A percentile compares a stretch with the other conserved stretches of the same genome.
Evolutionary conservation across 2,329 filamentous ascomycete genomes (phyloP).

Genomic region (Cytospora chrysosperma): DNA sequence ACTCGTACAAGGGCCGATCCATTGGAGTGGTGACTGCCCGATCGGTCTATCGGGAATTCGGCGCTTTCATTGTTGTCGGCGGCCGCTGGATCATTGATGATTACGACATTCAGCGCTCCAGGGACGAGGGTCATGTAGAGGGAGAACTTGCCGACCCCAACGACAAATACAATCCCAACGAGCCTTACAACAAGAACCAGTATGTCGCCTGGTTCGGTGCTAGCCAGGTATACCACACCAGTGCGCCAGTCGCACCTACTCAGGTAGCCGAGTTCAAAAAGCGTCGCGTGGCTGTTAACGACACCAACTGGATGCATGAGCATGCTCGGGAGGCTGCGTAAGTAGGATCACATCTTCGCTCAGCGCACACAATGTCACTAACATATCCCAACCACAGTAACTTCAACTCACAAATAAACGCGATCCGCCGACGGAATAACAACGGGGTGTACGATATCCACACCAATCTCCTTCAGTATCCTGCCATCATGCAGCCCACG

Average conservation of each 20-base stretch:
- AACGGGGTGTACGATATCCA: slow-evolving; percentile 88
- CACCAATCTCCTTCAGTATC: slow-evolving; percentile 88
- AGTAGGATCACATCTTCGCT: slow-evolving; percentile 31
- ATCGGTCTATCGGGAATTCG: slow-evolving; percentile 96
- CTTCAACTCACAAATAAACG: slow-evolving; percentile 76
- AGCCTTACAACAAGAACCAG: slow-evolving; percentile 97
- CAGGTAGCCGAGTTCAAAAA: slow-evolving; percentile 73
- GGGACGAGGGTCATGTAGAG: slow-evolving; percentile 75
- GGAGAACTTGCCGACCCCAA: slow-evolving; percentile 90
- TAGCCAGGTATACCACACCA: slow-evolving; percentile 90
- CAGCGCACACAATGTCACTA: slow-evolving; percentile 12
- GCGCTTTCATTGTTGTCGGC: slow-evolving; percentile 88
- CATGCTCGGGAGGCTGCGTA: slow-evolving; percentile 90
- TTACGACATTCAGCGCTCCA: slow-evolving; percentile 76
- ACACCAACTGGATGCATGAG: slow-evolving; percentile 95
- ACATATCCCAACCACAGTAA: slow-evolving; percentile 51
- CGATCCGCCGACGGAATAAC: slow-evolving; percentile 66
- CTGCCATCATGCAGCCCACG: slow-evolving; percentile 84
- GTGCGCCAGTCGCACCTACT: slow-evolving; percentile 71
- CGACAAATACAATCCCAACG: slow-evolving; percentile 72
- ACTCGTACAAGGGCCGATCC: slow-evolving; percentile 96
- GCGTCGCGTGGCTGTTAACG: slow-evolving; percentile 82
- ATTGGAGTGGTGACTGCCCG: slow-evolving; percentile 96
- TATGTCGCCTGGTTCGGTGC: slow-evolving; percentile 99
- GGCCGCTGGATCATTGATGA: slow-evolving; percentile 85